Conservation (phyloP, 2,329 filamentous ascomycete genomes). For the Macrophomina pseudophaseolina region DNA sequence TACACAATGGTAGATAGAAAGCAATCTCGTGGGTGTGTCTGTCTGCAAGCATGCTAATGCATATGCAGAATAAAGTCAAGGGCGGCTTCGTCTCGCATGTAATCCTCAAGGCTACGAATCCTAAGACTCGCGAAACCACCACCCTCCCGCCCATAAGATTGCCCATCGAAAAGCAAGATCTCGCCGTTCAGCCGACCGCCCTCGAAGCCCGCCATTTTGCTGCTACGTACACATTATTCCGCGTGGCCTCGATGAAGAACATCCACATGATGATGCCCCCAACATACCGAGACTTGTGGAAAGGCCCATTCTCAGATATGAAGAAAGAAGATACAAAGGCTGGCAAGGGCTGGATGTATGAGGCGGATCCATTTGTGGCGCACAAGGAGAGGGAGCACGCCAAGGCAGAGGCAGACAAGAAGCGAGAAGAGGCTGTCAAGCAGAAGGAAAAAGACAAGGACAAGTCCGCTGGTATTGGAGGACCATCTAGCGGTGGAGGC, state of each 20-base stretch:
- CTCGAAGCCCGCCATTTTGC: constrained; percentile 93
- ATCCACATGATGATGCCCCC: constrained; percentile 93
- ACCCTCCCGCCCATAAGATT: constrained; percentile 82
- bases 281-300: constrained; percentile 88
- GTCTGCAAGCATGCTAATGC: constrained; percentile 25
- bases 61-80: constrained; percentile 63
- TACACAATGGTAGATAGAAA: constrained; percentile 72
- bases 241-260: constrained; percentile 94
- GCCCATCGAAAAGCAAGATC: constrained; percentile 74
- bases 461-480: constrained; percentile 39
- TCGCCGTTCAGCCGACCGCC: constrained; percentile 76
- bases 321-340: constrained; percentile 82
- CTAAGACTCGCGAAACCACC: constrained; percentile 79
- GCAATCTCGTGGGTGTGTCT: not conserved
- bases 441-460: constrained; percentile 66
- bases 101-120: constrained; percentile 73
- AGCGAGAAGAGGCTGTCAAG: constrained; percentile 66
- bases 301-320: constrained; percentile 78
- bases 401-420: constrained; percentile 77
- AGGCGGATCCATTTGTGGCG: constrained; percentile 89
- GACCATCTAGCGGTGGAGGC: constrained; percentile 34
- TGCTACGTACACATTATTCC: constrained; percentile 87
- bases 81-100: constrained; percentile 82
- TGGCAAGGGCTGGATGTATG: constrained; percentile 86
- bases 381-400: constrained; percentile 80